These are phyloP conservation scores for Colletotrichum eremochloae DNA, from an alignment of 2,329 filamentous ascomycete genomes.

Conservation along the genomic window DNA sequence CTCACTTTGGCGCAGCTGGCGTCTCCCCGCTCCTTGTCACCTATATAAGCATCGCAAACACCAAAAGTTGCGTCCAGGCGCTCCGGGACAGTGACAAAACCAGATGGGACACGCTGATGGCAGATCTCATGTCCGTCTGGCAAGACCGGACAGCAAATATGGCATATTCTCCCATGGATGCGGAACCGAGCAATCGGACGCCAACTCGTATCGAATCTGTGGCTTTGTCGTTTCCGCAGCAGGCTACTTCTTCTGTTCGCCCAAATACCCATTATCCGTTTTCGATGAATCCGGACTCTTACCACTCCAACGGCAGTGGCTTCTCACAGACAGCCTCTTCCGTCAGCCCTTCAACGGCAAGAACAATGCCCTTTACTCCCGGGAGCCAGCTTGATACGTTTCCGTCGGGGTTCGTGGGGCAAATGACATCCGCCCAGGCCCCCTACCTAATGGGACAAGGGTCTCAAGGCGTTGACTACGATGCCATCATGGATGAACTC, in stretches of 20 bases:
- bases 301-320: slow-evolving; percentile 22
- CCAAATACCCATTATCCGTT: slow-evolving; percentile 29
- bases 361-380: slow-evolving; percentile 41
- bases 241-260: slow-evolving; percentile 19
- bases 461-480: slow-evolving; percentile 58
- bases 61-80: slow-evolving; percentile 48
- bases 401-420: slow-evolving; percentile 37
- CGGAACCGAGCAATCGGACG: slow-evolving; percentile 43
- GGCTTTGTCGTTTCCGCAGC: slow-evolving; percentile 17
- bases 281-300: slow-evolving; percentile 26
- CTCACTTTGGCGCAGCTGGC: slow-evolving; percentile 50
- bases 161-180: slow-evolving; percentile 39
- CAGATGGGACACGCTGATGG: slow-evolving; percentile 50
- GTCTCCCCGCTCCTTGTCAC: slow-evolving; percentile 53
- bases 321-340: slow-evolving; percentile 36
- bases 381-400: slow-evolving; percentile 39
- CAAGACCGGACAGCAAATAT: slow-evolving; percentile 34
- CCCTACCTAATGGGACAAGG: slow-evolving; percentile 45
- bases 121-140: slow-evolving; percentile 48
- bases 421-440: slow-evolving; percentile 41
- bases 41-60: slow-evolving; percentile 53
- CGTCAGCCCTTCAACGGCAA: slow-evolving; percentile 40
- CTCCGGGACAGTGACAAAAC: slow-evolving; percentile 52
- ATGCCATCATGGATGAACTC: slow-evolving; percentile 66
- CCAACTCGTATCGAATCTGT: slow-evolving; percentile 25